phyloP scores from a whole-genome alignment of 768 basidiomycete genomes.

The Amanita molliuscula region DNA sequence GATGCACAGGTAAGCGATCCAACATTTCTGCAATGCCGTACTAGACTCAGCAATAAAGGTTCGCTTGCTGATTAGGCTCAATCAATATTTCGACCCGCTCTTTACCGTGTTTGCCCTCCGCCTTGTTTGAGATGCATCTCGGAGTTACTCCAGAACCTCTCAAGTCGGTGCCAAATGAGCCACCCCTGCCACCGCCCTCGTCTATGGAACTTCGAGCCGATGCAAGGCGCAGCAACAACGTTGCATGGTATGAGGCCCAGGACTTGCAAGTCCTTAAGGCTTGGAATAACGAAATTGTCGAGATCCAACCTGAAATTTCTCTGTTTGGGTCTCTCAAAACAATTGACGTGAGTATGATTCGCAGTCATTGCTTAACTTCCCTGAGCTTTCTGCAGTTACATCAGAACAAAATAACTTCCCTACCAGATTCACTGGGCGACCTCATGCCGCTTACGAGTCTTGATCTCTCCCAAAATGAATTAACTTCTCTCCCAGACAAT shows the following conservation, averaged over 20 bases:
- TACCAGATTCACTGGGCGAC: conserved; percentile 63
- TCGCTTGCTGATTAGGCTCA: conserved; percentile 37
- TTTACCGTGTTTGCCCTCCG: conserved; percentile 64
- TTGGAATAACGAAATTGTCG: conserved; percentile 71
- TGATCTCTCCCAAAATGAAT: conserved; percentile 66
- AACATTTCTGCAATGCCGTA: conserved; percentile 15
- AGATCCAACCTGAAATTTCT: conserved; percentile 75
- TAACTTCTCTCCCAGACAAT: conserved; percentile 51
- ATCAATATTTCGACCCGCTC: conserved; percentile 70
- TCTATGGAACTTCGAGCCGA: conserved; percentile 20
- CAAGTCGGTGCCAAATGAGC: conserved; percentile 53
- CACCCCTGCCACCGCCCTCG: conserved; percentile 27
- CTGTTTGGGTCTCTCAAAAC: conserved; percentile 77
- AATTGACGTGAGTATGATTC: conserved; percentile 50
- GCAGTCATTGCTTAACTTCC: background rate
- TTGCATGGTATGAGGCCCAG: conserved; percentile 76
- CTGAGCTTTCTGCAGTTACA: conserved; percentile 42
- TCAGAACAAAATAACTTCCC: conserved; percentile 51
- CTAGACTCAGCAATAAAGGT: conserved; percentile 39
- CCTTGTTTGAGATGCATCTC: conserved; percentile 72
- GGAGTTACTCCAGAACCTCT: conserved; percentile 64
- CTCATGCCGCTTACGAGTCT: conserved; percentile 54
- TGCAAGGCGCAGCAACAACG: conserved; percentile 31
- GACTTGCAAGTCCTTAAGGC: conserved; percentile 69
- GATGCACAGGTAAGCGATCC: conserved; percentile 56